Percentiles rank a stretch among this genome's conserved stretches.
These are phyloP conservation scores for Oryza meyeriana DNA, from an alignment of 176 grass and related monocot species.

Conservation along the genomic window DNA sequence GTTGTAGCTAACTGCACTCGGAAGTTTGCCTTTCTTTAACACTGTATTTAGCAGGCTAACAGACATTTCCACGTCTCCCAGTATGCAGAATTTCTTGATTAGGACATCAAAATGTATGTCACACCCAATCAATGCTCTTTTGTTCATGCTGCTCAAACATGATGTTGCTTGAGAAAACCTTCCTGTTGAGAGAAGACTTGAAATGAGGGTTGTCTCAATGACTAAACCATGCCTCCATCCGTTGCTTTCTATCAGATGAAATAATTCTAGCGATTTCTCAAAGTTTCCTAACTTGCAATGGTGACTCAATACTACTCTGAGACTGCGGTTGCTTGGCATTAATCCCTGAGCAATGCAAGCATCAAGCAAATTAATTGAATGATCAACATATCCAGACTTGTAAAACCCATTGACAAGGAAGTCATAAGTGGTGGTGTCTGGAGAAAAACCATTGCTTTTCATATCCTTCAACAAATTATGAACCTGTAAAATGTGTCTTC, in stretches of 20 bases:
- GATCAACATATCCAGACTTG: conserved; percentile 55
- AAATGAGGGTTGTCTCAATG: conserved; percentile 44
- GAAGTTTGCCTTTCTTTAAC: conserved; percentile 63
- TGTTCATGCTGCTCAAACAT: conserved; percentile 43
- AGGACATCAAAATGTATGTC: conserved; percentile 45
- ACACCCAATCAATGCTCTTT: conserved; percentile 35
- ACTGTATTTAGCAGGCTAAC: conserved; percentile 70
- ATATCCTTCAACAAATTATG: conserved; percentile 60
- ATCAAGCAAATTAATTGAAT: conserved; percentile 64
- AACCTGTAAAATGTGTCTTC: conserved; percentile 50
- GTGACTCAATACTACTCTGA: conserved; percentile 77
- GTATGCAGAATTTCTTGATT: conserved; percentile 63
- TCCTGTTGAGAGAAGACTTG: conserved; percentile 56
- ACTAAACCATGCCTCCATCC: conserved; percentile 72
- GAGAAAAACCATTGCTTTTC: conserved; percentile 45
- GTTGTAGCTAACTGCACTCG: conserved; percentile 64
- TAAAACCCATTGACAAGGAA: conserved; percentile 85
- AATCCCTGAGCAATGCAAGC: conserved; percentile 59
- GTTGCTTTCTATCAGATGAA: conserved; percentile 49
- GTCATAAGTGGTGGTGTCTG: conserved; percentile 73
- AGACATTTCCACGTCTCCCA: conserved; percentile 53
- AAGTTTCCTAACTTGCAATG: conserved; percentile 54
- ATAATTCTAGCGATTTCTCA: conserved; percentile 68
- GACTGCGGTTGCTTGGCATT: conserved; percentile 69
- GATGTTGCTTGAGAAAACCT: conserved; percentile 61